Evolutionary conservation across 179 eudicot genomes (phyloP).

Genomic region (Carnegiea gigantea): DNA sequence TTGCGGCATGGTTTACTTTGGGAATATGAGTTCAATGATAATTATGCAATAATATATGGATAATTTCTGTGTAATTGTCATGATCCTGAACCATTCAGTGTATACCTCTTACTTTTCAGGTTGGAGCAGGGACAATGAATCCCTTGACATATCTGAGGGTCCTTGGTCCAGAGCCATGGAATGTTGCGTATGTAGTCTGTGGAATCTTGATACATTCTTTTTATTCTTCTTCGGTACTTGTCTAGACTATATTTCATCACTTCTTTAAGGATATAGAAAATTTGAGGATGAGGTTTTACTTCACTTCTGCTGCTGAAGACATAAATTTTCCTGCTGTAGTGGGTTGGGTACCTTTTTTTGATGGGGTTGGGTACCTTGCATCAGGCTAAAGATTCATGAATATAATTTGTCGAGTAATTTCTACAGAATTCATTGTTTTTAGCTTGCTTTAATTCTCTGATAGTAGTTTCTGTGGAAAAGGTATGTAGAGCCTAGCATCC

Average conservation of each 20-base stretch:
- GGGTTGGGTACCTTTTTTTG: neutral
- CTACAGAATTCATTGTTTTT: slow-evolving; percentile 7
- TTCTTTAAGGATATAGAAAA: neutral
- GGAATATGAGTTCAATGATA: slow-evolving; percentile 2
- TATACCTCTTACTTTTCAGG: slow-evolving; percentile 45
- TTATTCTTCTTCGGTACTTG: neutral
- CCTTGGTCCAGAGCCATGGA: slow-evolving; percentile 99
- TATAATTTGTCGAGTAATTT: slow-evolving; percentile 12
- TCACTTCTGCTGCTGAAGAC: neutral
- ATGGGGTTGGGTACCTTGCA: neutral
- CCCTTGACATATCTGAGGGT: slow-evolving; percentile 93
- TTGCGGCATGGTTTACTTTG: neutral
- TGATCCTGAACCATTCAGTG: slow-evolving; percentile 11
- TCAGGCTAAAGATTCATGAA: neutral
- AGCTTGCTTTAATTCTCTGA: slow-evolving; percentile 18
- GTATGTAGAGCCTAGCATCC: slow-evolving; percentile 96
- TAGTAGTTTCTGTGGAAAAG: slow-evolving; percentile 40
- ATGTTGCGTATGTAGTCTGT: slow-evolving; percentile 88
- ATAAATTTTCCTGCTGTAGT: neutral
- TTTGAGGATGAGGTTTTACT: neutral
- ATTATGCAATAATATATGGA: neutral
- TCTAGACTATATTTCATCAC: neutral
- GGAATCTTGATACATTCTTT: neutral
- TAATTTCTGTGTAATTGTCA: neutral
- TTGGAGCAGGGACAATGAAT: slow-evolving; percentile 99